Evolutionary conservation across 371 early-diverging fungal genomes (phyloP).

Genomic region (Mortierella sp.): DNA sequence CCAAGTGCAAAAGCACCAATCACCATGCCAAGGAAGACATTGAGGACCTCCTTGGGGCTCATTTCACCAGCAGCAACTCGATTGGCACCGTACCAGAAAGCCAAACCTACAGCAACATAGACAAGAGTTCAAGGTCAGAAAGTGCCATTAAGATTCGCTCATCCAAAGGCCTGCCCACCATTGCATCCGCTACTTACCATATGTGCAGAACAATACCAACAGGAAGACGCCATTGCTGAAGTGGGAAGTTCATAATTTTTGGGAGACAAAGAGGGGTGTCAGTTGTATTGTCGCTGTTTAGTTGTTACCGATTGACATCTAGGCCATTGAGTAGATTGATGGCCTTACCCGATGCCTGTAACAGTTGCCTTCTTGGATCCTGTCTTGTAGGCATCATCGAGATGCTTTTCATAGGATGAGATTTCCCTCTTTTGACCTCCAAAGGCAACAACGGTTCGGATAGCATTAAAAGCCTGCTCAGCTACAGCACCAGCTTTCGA

Average conservation of each 20-base stretch:
- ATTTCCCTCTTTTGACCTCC: conserved; percentile 71
- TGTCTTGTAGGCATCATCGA: conserved; percentile 53
- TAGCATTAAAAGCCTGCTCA: conserved; percentile 78
- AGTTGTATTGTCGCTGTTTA: background rate
- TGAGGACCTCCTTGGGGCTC: conserved; percentile 54
- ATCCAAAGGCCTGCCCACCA: background rate
- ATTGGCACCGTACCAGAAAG: conserved; percentile 72
- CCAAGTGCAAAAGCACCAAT: conserved; percentile 59
- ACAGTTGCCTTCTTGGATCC: conserved; percentile 55
- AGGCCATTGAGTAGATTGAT: background rate
- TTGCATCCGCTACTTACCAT: conserved; percentile 51
- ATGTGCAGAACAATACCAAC: conserved; percentile 50
- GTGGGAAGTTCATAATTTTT: background rate
- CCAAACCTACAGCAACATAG: conserved; percentile 63
- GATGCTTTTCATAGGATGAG: conserved; percentile 58
- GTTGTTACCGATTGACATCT: too few relatives aligned
- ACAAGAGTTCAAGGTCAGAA: too few relatives aligned
- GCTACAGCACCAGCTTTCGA: conserved; percentile 75
- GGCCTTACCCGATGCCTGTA: conserved; percentile 59
- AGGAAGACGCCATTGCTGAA: conserved; percentile 47
- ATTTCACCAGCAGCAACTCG: conserved; percentile 59
- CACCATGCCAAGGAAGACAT: conserved; percentile 65
- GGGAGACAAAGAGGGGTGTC: background rate
- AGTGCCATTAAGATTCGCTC: background rate
- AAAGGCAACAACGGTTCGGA: conserved; percentile 83